phyloP scores from a whole-genome alignment of 2,329 filamentous ascomycete genomes.

The Falciphora oryzae region DNA sequence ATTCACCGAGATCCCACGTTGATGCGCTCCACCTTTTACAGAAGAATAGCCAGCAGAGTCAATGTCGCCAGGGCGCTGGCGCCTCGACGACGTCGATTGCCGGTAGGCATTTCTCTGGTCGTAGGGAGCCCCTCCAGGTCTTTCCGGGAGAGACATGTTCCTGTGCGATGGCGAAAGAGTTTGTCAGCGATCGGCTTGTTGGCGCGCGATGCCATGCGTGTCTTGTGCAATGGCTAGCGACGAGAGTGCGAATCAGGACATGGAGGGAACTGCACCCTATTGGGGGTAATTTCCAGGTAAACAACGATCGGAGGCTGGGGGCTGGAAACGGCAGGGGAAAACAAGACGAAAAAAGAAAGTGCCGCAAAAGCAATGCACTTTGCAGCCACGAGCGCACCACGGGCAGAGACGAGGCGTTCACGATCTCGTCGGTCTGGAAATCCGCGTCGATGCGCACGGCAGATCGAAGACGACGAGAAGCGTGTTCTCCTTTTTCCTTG shows the following conservation, averaged over 20 bases:
- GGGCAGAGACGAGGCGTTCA: neutral
- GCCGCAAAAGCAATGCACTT: neutral
- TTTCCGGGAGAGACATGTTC: slow-evolving; percentile 57
- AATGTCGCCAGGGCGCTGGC: slow-evolving; percentile 60
- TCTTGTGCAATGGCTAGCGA: neutral
- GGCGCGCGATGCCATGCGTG: neutral
- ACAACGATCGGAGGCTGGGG: neutral
- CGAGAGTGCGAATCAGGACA: neutral
- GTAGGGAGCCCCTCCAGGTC: slow-evolving; percentile 58
- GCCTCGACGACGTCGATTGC: slow-evolving; percentile 59
- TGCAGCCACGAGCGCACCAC: neutral
- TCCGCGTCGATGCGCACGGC: too few species aligned
- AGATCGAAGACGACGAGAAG: neutral
- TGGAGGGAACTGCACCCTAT: neutral
- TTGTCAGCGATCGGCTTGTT: neutral
- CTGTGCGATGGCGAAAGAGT: slow-evolving; percentile 20
- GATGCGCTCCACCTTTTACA: slow-evolving; percentile 36
- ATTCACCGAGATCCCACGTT: slow-evolving; percentile 51
- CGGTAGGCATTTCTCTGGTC: slow-evolving; percentile 61
- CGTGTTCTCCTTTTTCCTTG: neutral
- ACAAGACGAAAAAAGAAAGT: neutral
- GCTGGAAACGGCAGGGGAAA: neutral
- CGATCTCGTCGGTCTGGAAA: neutral
- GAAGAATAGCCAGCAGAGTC: slow-evolving; percentile 56
- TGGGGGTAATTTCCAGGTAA: neutral